Base-by-base conservation (phyloP, 306 rosid genomes). In the Pyrus pyrifolia region DNA sequence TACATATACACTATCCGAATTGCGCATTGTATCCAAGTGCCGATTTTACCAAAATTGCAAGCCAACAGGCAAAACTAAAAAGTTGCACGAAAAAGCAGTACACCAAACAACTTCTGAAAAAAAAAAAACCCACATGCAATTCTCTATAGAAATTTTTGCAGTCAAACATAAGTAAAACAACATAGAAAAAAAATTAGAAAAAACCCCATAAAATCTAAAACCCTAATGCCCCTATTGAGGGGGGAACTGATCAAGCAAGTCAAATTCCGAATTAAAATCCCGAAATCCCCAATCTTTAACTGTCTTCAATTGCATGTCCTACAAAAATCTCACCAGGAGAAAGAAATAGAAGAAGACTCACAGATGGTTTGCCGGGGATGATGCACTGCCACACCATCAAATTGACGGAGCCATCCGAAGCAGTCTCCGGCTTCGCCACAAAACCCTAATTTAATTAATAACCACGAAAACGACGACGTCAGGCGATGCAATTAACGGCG, bases 331-430 rank as follows among this genome's bases (percentile, higher is more conserved):
- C 2, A 64, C 63, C 7, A 45, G 49, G 49, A 52, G n/a, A 4
- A n/a, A 38, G 55, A 25, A 51, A 30, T 35, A 45, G 57, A 60
- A 76, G 42, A 66, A 22, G 79, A 71, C 88, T 25, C 31, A 93
- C 98, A 80, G 90, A 83, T 66, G 93, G 11, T 73, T 91, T 93
- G 49, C 98, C 98, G 19, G 97, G 96, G 74, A 93, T 89, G 46
- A 89, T 89, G 87, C 98, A 93, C 81, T 86, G 92, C 97, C 97
- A 93, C 18, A 79, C 78, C 98, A 93, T 93, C 92, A 93, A 82
- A 86, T 91, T 89, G n/a, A 93, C 88, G 11, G 97, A 72, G 15
- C 97, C 96, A 71, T 93, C 93, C 0, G 92, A 33, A 22, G 70
- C 84, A 15, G 89, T 91, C 88, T 91, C 98, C 22, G 97, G 98